phyloP scores from a whole-genome alignment of 2,329 filamentous ascomycete species.

The Aspergillus sp. region DNA sequence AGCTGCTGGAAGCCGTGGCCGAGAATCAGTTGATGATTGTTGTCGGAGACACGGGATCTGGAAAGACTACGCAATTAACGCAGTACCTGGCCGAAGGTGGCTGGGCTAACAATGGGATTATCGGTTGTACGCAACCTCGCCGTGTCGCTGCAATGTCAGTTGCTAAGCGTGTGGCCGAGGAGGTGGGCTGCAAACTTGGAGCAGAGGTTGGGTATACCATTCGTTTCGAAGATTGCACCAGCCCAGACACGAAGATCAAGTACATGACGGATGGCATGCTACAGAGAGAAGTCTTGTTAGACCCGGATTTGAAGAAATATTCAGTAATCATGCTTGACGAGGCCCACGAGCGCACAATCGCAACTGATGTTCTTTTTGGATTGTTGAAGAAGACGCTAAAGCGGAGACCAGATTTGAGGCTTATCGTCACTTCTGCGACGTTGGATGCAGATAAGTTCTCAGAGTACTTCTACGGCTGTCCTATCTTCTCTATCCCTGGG shows the following conservation, averaged over 20 bases:
- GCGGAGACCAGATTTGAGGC: slow-evolving; percentile 79
- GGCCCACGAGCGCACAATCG: slow-evolving; percentile 94
- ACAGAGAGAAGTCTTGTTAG: slow-evolving; percentile 88
- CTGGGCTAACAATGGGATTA: slow-evolving; percentile 81
- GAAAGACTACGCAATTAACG: slow-evolving; percentile 94
- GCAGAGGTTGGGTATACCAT: slow-evolving; percentile 96
- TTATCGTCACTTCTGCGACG: slow-evolving; percentile 96
- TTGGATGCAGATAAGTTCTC: slow-evolving; percentile 98
- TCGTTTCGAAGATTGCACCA: slow-evolving; percentile 93
- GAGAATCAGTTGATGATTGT: slow-evolving; percentile 93
- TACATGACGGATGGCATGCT: slow-evolving; percentile 99
- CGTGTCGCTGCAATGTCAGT: slow-evolving; percentile 98
- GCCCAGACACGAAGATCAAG: slow-evolving; percentile 86
- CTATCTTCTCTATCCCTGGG: slow-evolving; percentile 95
- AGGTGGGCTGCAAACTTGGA: slow-evolving; percentile 87
- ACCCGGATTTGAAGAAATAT: slow-evolving; percentile 84
- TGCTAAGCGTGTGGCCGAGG: slow-evolving; percentile 92
- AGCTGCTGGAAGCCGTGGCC: slow-evolving; percentile 81
- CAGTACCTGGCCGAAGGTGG: slow-evolving; percentile 94
- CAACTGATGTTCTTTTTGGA: slow-evolving; percentile 93
- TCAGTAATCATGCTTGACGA: slow-evolving; percentile 98
- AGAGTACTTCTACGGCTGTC: slow-evolving; percentile 90
- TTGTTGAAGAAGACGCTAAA: slow-evolving; percentile 91
- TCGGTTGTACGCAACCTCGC: slow-evolving; percentile 94
- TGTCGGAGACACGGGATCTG: slow-evolving; percentile 94